Conservation (phyloP, 1,139 yeast genomes). For the Torulaspora pretoriensis region DNA sequence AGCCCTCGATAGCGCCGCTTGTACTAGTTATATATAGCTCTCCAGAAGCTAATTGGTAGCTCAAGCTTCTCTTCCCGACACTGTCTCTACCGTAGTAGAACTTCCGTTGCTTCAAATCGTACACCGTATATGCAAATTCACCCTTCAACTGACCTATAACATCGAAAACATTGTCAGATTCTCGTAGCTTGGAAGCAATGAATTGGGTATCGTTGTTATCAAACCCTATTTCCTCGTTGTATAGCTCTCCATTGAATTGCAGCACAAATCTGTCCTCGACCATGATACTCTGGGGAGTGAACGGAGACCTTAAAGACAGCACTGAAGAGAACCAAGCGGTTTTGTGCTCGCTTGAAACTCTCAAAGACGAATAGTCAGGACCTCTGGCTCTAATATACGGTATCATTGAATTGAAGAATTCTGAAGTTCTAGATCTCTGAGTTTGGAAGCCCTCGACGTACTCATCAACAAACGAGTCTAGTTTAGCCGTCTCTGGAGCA, state of each 20-base stretch:
- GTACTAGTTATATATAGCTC: conserved; percentile 46
- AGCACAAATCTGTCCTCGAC: conserved; percentile 40
- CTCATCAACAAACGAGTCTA: conserved; percentile 9
- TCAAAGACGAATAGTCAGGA: conserved; percentile 44
- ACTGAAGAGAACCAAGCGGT: conserved; percentile 53
- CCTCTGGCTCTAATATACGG: conserved; percentile 52
- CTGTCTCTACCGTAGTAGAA: conserved; percentile 81
- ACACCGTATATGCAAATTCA: conserved; percentile 68
- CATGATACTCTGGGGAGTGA: conserved; percentile 62
- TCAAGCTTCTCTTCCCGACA: conserved; percentile 74
- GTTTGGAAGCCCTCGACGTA: conserved; percentile 23
- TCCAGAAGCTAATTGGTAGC: conserved; percentile 40
- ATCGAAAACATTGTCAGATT: conserved; percentile 34
- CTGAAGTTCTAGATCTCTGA: conserved; percentile 18
- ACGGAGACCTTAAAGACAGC: conserved; percentile 72
- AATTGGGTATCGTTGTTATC: conserved; percentile 49
- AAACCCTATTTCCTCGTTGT: conserved; percentile 49
- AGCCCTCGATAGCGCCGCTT: conserved; percentile 33
- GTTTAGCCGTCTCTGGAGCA: conserved; percentile 1
- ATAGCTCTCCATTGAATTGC: conserved; percentile 89
- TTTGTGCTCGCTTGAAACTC: conserved; percentile 12
- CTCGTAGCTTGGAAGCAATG: conserved; percentile 35
- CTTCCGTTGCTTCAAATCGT: conserved; percentile 39
- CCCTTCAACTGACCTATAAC: conserved; percentile 53
- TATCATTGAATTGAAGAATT: conserved; percentile 36